Evolutionary conservation across 2,329 filamentous ascomycete species (phyloP), one percentile per base, ranked within the genome.

Genomic region (Thyridium curvatum): DNA sequence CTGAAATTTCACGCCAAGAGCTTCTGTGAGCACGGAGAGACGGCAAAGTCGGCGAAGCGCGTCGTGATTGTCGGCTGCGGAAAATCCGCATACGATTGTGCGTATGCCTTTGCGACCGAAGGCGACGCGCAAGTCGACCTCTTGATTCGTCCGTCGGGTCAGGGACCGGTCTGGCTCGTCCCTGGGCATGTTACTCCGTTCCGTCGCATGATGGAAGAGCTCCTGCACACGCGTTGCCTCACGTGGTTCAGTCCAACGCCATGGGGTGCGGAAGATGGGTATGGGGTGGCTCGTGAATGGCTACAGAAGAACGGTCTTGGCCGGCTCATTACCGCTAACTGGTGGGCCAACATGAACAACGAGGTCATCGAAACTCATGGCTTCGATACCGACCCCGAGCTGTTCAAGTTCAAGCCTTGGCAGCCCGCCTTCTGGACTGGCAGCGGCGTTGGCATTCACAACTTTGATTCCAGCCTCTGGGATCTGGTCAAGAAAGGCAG

Each of bases 211-310:
- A n/a, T n/a, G n/a, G n/a, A n/a, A n/a, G n/a, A n/a, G n/a, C n/a
- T n/a, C n/a, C n/a, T n/a, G n/a, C n/a, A n/a, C n/a, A n/a, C n/a
- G n/a, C n/a, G n/a, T n/a, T n/a, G n/a, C n/a, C 60, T 89, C 38
- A 84, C 78, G 2, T 88, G 82, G 79, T 79, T 90, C 58, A 81
- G 75, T 37, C 85, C 86, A 0, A 89, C 84, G 52, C 71, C 84
- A 12, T 90, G 82, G 80, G 82, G 79, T 4, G 65, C 69, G n/a
- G n/a, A n/a, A 2, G 80, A 79, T 50, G 82, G 80, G 1, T 83
- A 72, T 46, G 62, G 68, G 12, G 62, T 60, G 10, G 62, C 76
- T 2, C 68, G 77, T 4, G 52, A 57, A 9, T 76, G 82, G 42
- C 62, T 80, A 34, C 79, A 84, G 46, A 63, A 66, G 16, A 82